Evolutionary conservation across 148 eudicot genomes (phyloP).

Genomic region (Rhododendron griersonianum): DNA sequence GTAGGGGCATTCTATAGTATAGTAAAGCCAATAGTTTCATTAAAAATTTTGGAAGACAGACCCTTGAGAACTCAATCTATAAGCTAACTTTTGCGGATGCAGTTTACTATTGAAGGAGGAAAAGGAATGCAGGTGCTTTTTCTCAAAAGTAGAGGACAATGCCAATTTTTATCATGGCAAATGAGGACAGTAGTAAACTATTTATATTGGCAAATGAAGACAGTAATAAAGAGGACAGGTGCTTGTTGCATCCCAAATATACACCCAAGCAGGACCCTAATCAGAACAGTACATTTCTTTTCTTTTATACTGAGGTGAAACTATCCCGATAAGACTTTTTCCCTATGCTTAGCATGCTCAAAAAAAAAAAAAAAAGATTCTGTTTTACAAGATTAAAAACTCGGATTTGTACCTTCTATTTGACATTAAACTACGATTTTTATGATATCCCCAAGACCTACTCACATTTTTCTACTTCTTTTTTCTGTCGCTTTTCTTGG

Average conservation of each 20-base stretch:
- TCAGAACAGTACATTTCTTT: neutral
- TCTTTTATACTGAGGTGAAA: neutral
- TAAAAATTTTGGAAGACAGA: neutral
- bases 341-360: neutral
- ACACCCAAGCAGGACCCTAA: neutral
- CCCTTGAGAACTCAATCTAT: neutral
- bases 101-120: neutral
- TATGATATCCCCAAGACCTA: neutral
- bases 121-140: neutral
- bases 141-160: neutral
- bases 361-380: neutral
- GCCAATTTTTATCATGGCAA: neutral
- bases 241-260: neutral
- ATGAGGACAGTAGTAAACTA: neutral
- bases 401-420: neutral
- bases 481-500: neutral
- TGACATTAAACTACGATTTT: neutral
- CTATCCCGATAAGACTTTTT: neutral
- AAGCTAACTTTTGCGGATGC: neutral
- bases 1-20: neutral
- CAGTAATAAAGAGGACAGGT: neutral
- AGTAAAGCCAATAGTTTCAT: neutral
- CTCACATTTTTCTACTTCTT: neutral
- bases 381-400: neutral
- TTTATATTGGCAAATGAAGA: neutral